Evolutionary conservation across 2,329 filamentous ascomycete genomes (phyloP).

Genomic region (Catunica adiposa): DNA sequence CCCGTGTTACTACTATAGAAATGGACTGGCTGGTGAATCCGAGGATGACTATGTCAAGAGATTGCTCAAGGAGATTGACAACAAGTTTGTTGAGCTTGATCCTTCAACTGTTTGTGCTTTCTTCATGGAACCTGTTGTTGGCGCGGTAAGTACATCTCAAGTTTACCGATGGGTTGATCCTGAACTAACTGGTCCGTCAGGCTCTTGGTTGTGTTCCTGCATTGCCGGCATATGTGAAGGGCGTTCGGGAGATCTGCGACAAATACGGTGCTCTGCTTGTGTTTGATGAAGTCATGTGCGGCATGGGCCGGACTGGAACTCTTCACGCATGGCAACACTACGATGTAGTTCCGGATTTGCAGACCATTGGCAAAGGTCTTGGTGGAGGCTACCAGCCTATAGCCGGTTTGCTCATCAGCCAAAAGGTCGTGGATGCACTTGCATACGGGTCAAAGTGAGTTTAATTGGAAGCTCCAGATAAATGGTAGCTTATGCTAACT

Average conservation of each 20-base stretch:
- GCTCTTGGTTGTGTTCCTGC: constrained; percentile 51
- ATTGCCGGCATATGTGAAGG: constrained; percentile 50
- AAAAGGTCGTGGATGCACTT: constrained; percentile 26
- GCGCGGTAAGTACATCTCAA: constrained; percentile 26
- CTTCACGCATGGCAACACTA: constrained; percentile 44
- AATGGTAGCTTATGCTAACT: not conserved
- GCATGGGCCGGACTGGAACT: constrained; percentile 41
- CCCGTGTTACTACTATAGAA: constrained; percentile 50
- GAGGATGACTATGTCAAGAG: constrained; percentile 42
- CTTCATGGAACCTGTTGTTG: constrained; percentile 56
- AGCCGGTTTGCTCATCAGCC: constrained; percentile 40
- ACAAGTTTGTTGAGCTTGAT: constrained; percentile 46
- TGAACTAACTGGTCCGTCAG: not conserved
- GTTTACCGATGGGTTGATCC: too few species aligned
- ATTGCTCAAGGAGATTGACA: constrained; percentile 48
- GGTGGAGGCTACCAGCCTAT: constrained; percentile 47
- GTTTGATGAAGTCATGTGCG: constrained; percentile 63
- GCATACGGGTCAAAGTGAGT: constrained; percentile 17
- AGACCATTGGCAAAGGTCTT: constrained; percentile 50
- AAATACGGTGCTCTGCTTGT: constrained; percentile 59
- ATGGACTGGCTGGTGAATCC: constrained; percentile 32
- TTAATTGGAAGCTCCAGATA: constrained; percentile 18
- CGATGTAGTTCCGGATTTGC: constrained; percentile 41
- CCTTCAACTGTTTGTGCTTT: constrained; percentile 54
- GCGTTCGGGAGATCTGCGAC: constrained; percentile 51